Evolutionary conservation across 176 grass and related monocot species (phyloP), one percentile per base, ranked within the genome.

Genomic region (Olyra latifolia): DNA sequence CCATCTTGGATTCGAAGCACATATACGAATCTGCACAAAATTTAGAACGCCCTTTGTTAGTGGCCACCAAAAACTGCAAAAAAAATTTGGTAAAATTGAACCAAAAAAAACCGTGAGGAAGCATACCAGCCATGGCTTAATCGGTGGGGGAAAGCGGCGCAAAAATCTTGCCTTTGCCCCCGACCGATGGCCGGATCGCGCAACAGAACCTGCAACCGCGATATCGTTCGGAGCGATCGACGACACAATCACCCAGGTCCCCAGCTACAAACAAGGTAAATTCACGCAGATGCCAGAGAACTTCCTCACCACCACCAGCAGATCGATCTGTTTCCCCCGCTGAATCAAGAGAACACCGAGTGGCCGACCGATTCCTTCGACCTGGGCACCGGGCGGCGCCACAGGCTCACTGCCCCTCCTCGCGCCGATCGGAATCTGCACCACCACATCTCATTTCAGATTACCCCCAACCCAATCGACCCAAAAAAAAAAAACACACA

Each of bases 21-120:
- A 81, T 76, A 35, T 35, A 35, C n/a, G 71, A 82, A 66, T 76
- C 87, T 89, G 82, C 63, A 81, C 15, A 54, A 2, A 81, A 56
- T 35, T 10, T 4, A 28, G 1, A 58, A 4, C 6, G 22, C 17
- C 62, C 63, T 68, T n/a, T 14, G 60, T 68, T 5, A 74, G 1
- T 3, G 14, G n/a, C 10, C 38, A 15, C 13, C 43, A 49, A 52
- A 52, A 75, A 38, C 19, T 35, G 2, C 3, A 38, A 9, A 47
- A 35, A 14, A 7, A 40, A 43, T 5, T 9, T 8, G 23, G 13
- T 1, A 13, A 53, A 42, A 44, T 9, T 42, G 25, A 76, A 27
- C 2, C 2, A 35, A 35, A 35, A 35, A 3, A 35, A 22, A 65
- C 8, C n/a, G 5, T 6, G 25, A 24, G 63, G 60, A 43, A 23